Evolutionary conservation across 495 filamentous ascomycete genomes (phyloP), one percentile per base, ranked within the genome.

Genomic region (Hypoxylon trugodes): DNA sequence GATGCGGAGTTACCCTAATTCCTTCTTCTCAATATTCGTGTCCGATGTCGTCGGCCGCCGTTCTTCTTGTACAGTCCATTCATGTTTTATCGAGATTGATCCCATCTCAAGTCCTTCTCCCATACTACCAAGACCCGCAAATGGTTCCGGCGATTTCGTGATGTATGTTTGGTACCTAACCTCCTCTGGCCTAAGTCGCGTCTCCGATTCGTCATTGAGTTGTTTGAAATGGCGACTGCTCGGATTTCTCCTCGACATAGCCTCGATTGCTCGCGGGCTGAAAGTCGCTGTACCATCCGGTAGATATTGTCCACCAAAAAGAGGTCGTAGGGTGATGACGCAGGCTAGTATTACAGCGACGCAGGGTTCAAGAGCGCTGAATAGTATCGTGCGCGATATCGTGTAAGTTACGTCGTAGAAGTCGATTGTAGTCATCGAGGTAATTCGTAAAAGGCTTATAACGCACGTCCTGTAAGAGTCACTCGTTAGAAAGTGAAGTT

Each of bases 141-240:
- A 59, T 8, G 64, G 64, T 18, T 59, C 52, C 16, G 59, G 47
- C 7, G 59, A 55, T 8, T 60, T 68, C 6, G 59, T 55, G 22
- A 58, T 56, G 7, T 53, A 56, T 22, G 60, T 55, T n/a, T 38
- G 33, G 15, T 68, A 68, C 16, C 54, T 50, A 2, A 68, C 54
- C 0, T 64, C 65, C 42, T 68, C 65, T 0, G 70, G 70, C 15
- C 59, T 57, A 10, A 73, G 55, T 35, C 69, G 70, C 10, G 64
- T 69, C 52, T 70, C 68, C 15, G 70, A 73, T 35, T 73, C 55
- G 37, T 73, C 70, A 48, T 49, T 68, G 46, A 73, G 60, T 38
- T 70, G 64, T 43, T 64, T 65, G 35, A 73, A 70, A 2, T 52
- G 59, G 7, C 70, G 62, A 22, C 10, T 67, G 16, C 61, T 68